These are phyloP conservation scores for Cryptococcus jaspeensis DNA, from an alignment of 1,284 basidiomycete genomes.

Conservation along the genomic window DNA sequence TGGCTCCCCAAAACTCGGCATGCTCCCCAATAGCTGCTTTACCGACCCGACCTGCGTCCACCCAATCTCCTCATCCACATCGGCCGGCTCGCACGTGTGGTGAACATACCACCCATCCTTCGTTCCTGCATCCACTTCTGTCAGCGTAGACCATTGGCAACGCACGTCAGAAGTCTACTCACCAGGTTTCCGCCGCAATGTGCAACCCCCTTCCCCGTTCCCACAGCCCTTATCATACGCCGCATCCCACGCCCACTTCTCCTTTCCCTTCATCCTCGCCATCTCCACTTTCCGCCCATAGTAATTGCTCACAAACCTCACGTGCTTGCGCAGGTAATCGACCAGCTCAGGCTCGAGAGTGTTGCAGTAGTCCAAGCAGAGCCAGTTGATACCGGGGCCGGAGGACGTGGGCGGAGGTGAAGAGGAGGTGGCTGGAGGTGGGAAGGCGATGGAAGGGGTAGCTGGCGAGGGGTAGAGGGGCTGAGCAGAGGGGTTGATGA, in stretches of 20 bases:
- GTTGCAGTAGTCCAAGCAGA: slow-evolving; percentile 39
- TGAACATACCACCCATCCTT: slow-evolving; percentile 16
- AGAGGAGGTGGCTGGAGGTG: not conserved
- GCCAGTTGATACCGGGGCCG: slow-evolving; percentile 28
- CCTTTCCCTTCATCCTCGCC: slow-evolving; percentile 33
- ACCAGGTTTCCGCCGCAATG: slow-evolving; percentile 13
- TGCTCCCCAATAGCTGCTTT: no score
- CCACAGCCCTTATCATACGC: slow-evolving; percentile 18
- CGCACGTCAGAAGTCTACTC: not conserved
- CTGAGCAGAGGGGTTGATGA: not conserved
- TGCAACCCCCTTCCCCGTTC: slow-evolving; percentile 6
- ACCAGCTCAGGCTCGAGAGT: slow-evolving; percentile 22
- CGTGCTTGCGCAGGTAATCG: slow-evolving; percentile 14
- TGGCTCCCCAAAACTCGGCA: not conserved
- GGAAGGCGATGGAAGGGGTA: no score
- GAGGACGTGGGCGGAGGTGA: not conserved
- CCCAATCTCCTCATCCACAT: not conserved
- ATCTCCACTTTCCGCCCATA: slow-evolving; percentile 6
- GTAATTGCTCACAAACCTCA: slow-evolving; percentile 26
- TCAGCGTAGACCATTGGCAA: not conserved
- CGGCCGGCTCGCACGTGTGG: slow-evolving; percentile 12
- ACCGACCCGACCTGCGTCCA: not conserved
- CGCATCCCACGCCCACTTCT: slow-evolving; percentile 31
- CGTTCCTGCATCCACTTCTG: slow-evolving; percentile 3
- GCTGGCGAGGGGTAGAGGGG: no score